Evolutionary conservation across 495 filamentous ascomycete species (phyloP).

Genomic region (Aspergillus conjunctus): DNA sequence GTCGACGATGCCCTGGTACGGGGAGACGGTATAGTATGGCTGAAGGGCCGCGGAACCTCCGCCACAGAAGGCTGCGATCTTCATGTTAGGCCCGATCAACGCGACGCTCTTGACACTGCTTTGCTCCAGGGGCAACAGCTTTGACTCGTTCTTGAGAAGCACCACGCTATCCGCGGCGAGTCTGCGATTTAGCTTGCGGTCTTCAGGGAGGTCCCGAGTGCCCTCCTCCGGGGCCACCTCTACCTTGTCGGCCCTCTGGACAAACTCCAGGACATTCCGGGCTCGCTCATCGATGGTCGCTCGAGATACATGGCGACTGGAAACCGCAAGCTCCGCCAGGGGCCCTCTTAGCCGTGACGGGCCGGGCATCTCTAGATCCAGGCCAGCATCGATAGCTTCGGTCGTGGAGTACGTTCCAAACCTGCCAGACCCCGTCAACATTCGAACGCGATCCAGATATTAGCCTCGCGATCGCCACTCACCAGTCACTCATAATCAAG

Average conservation of each 20-base stretch:
- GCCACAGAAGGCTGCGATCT: slow-evolving; percentile 64
- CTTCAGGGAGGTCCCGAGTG: slow-evolving; percentile 54
- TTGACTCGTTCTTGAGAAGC: slow-evolving; percentile 66
- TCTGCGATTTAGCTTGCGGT: slow-evolving; percentile 54
- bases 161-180: slow-evolving; percentile 64
- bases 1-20: neutral
- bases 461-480: neutral
- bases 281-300: slow-evolving; percentile 30
- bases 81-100: slow-evolving; percentile 65
- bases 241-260: slow-evolving; percentile 34
- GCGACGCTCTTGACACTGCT: slow-evolving; percentile 55
- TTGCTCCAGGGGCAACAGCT: slow-evolving; percentile 51
- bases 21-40: slow-evolving; percentile 61
- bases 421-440: slow-evolving; percentile 29
- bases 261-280: neutral
- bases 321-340: neutral
- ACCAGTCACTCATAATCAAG: slow-evolving; percentile 62
- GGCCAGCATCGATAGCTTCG: slow-evolving; percentile 55
- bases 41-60: slow-evolving; percentile 71
- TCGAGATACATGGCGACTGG: slow-evolving; percentile 3
- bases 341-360: slow-evolving; percentile 50
- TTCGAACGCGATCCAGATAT: neutral
- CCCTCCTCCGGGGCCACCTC: slow-evolving; percentile 52
- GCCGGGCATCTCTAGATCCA: slow-evolving; percentile 69
- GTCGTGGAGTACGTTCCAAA: slow-evolving; percentile 39